Evolutionary conservation across 1,284 basidiomycete genomes (phyloP), one percentile per base, ranked within the genome.

Genomic region (Microbotryum lychnidis-dioicae): DNA sequence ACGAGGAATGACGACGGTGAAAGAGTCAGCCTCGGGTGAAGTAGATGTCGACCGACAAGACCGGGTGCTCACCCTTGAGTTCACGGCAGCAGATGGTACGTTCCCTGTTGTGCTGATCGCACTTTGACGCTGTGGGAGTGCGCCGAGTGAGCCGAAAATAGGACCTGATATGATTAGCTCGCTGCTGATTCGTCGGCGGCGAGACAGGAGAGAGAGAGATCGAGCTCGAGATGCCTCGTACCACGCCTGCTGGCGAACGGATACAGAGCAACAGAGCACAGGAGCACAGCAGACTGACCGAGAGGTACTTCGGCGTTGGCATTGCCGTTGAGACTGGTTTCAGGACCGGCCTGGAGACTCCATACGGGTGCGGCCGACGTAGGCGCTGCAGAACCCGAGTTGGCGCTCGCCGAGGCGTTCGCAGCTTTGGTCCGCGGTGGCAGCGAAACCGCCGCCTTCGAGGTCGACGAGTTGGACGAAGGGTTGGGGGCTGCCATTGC

Each of bases 1-100:
- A 18, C 37, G 37, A 42, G 37, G 37, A 18, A 42, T 18, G 37
- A 16, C 37, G 12, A 16, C 37, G 37, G 16, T 16, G 37, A 6
- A 42, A 2, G 37, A 42, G 37, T 42, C 37, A 16, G 37, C 37
- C 37, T 18, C 16, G 37, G 3, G 37, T 18, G 37, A 9, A 18
- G 12, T 18, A 18, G 37, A 42, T 42, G 37, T 42, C 37, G 37
- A 42, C 18, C 4, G 16, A 42, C 12, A 18, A 6, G 37, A 3
- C 6, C 1, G 37, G 37, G 14, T 16, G 37, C 37, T 42, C 16
- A 42, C 37, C 63, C 56, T 69, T 69, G 47, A 69, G 58, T 37
- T 69, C 68, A 20, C 68, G 46, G 56, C 68, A 69, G 63, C 68
- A 69, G 21, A 69, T 62, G 9, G 63, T 65, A 5, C 68, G 54